Evolutionary conservation across 1,139 yeast species (phyloP), one percentile per base, ranked within the genome.

Genomic region (Taphrina confusa): DNA sequence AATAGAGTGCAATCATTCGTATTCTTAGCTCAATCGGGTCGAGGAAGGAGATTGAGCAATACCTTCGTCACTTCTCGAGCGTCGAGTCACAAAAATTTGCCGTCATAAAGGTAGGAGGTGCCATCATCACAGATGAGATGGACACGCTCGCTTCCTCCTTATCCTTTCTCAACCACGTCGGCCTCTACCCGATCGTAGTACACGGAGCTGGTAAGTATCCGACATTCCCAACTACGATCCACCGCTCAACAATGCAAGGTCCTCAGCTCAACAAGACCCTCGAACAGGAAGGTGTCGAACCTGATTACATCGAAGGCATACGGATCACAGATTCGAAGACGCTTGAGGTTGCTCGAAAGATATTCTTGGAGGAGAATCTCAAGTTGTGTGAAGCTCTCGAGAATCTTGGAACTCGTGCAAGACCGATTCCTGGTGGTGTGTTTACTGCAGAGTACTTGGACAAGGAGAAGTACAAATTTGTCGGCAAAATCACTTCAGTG

Each of bases 341-440:
- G 39, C 92, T 92, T 97, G 81, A 87, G 66, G 96, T 94, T 30
- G 99, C 94, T 46, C 85, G 98, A 75, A 82, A 85, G 70, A 90
- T 97, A 74, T 92, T 92, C 76, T 76, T 92, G 68, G 96, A 92
- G 74, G 98, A 92, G 74, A 92, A 92, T 76, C 81, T 94, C 71
- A 85, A 91, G 70, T 80, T 92, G 61, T 98, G 94, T 27, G 94
- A 96, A 58, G 98, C 98, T 34, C 80, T 92, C 65, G 98, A 94
- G 74, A 84, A 87, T 72, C 82, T 89, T 81, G 98, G 98, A 51
- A 98, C 94, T 60, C 92, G 90, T 66, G 97, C 99, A 20, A 84
- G 99, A 75, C 99, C 99, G 60, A 92, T 92, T 69, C 92, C 97
- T 51, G 94, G 96, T 44, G 99, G 99, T 68, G 98, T 94, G 14